phyloP scores from a whole-genome alignment of 768 basidiomycete species.

The Myochromella boudieri region DNA sequence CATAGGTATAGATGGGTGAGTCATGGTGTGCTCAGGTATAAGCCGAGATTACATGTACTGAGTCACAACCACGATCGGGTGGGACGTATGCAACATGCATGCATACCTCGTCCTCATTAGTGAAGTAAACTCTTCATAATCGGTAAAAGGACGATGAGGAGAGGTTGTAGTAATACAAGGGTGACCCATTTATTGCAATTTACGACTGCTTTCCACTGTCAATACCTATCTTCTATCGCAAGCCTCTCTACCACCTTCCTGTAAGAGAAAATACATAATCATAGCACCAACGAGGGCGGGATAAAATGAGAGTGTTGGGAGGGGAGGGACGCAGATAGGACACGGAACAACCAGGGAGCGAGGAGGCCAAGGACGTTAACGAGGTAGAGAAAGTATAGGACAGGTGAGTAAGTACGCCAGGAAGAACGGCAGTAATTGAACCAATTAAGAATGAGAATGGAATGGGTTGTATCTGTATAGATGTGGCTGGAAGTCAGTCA shows the following conservation, averaged over 20 bases:
- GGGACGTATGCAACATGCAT: no score
- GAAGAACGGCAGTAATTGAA: slow-evolving; percentile 10
- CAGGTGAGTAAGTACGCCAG: slow-evolving; percentile 16
- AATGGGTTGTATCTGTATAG: slow-evolving; percentile 19
- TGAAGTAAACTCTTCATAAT: no score
- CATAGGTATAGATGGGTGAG: no score
- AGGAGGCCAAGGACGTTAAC: slow-evolving; percentile 8
- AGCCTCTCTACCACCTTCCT: slow-evolving; percentile 9
- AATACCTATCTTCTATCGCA: slow-evolving; percentile 14
- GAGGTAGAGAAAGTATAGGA: slow-evolving; percentile 15
- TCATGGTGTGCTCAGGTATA: no score
- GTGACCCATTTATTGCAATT: slow-evolving; percentile 15
- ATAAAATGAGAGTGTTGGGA: slow-evolving; percentile 3
- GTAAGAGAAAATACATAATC: slow-evolving; percentile 7
- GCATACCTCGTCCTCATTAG: no score
- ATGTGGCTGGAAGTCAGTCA: slow-evolving; percentile 19
- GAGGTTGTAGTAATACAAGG: slow-evolving; percentile 19
- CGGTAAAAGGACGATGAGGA: no score
- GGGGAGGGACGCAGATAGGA: slow-evolving; percentile 8
- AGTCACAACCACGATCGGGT: no score
- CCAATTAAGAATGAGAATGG: slow-evolving; percentile 16
- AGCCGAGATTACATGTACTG: no score
- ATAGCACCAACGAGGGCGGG: slow-evolving; percentile 13
- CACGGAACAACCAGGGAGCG: slow-evolving; percentile 12
- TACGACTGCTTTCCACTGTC: slow-evolving; percentile 15